A percentile compares a stretch with the other conserved stretches of the same genome.
These are phyloP conservation scores for Corynascus novoguineensis DNA, from an alignment of 495 filamentous ascomycete genomes.

Conservation along the genomic window DNA sequence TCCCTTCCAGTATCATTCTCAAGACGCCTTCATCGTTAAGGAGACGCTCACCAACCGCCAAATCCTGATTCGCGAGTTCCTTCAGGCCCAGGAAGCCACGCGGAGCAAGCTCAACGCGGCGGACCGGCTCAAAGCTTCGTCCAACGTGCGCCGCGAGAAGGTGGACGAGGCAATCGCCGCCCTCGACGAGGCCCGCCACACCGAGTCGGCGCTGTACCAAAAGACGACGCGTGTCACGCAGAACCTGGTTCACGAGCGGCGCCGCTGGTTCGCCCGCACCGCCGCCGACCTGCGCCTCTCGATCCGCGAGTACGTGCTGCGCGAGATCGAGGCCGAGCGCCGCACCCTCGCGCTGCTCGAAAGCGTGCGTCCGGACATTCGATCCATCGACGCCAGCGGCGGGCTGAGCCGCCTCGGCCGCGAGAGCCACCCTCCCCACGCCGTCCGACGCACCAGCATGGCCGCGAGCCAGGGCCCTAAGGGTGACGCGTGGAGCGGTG, in stretches of 20 bases:
- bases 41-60: constrained; percentile 98
- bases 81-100: constrained; percentile 78
- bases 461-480: constrained; percentile 86
- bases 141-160: constrained; percentile 82
- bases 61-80: constrained; percentile 90
- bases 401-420: constrained; percentile 84
- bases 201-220: constrained; percentile 70
- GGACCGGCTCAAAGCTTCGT: constrained; percentile 78
- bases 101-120: constrained; percentile 74
- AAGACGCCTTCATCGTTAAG: constrained; percentile 96
- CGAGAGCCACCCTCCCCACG: constrained; percentile 67
- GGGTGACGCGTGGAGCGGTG: constrained; percentile 95
- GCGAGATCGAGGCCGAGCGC: constrained; percentile 93
- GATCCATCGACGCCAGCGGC: constrained; percentile 83
- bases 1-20: constrained; percentile 89
- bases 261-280: constrained; percentile 86
- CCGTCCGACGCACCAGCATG: constrained; percentile 65
- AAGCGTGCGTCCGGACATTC: constrained; percentile 84
- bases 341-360: constrained; percentile 89
- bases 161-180: constrained; percentile 91
- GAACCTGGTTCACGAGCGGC: constrained; percentile 82
- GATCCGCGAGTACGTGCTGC: constrained; percentile 86
- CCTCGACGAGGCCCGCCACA: constrained; percentile 75
- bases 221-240: constrained; percentile 83
- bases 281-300: constrained; percentile 69